These are phyloP conservation scores for Cutaneotrichosporon sp. DNA, from an alignment of 1,284 basidiomycete genomes.

Conservation along the genomic window DNA sequence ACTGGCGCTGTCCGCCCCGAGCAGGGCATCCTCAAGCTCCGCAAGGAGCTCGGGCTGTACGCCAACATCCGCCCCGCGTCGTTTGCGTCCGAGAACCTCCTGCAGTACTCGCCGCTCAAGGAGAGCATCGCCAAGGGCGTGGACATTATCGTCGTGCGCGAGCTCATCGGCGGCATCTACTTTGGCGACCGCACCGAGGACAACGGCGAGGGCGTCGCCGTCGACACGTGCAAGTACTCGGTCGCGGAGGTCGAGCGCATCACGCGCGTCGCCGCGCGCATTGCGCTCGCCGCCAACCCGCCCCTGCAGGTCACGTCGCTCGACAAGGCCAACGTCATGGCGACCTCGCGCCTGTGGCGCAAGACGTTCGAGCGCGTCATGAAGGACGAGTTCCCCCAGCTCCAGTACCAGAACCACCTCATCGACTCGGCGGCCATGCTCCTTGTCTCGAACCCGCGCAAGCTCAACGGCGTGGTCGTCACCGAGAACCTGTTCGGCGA, in stretches of 20 bases:
- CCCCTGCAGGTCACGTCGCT: slow-evolving; percentile 89
- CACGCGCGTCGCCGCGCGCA: slow-evolving; percentile 91
- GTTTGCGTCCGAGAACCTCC: slow-evolving; percentile 87
- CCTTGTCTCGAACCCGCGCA: slow-evolving; percentile 86
- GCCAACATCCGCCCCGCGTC: slow-evolving; percentile 97
- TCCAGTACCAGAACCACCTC: slow-evolving; percentile 83
- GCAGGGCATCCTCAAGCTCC: slow-evolving; percentile 84
- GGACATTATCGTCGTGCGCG: slow-evolving; percentile 91
- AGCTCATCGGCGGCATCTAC: slow-evolving; percentile 87
- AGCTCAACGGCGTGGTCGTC: slow-evolving; percentile 91
- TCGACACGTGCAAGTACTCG: slow-evolving; percentile 92
- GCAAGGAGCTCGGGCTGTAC: slow-evolving; percentile 92
- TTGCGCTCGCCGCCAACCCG: slow-evolving; percentile 80
- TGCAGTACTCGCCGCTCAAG: slow-evolving; percentile 91
- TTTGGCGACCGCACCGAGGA: slow-evolving; percentile 93
- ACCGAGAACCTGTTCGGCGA: slow-evolving; percentile 97
- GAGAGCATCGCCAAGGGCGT: slow-evolving; percentile 81
- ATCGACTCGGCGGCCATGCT: slow-evolving; percentile 98
- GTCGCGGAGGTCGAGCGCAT: slow-evolving; percentile 90
- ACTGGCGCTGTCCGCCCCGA: slow-evolving; percentile 93
- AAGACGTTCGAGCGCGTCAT: slow-evolving; percentile 84
- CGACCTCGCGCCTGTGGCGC: slow-evolving; percentile 91
- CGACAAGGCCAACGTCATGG: slow-evolving; percentile 99
- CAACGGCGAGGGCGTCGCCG: slow-evolving; percentile 67
- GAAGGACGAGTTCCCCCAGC: slow-evolving; percentile 78